Evolutionary conservation across 225 moss, liverwort and hornwort species (phyloP).

Genomic region (Asterella californica): DNA sequence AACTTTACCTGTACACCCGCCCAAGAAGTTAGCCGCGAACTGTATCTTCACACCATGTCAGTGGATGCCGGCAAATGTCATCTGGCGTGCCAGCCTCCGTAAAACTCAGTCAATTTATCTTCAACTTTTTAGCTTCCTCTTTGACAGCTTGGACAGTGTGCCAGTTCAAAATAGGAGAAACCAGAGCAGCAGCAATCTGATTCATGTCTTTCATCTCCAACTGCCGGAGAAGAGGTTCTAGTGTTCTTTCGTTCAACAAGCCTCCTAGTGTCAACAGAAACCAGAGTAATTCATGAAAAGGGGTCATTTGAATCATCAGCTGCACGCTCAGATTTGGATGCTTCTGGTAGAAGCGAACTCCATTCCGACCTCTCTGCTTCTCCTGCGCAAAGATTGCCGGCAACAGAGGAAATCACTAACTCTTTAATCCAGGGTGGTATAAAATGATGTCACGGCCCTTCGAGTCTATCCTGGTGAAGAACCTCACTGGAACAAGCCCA

Average conservation of each 20-base stretch:
- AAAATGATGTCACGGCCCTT: background rate
- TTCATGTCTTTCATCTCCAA: slow-evolving; percentile 50
- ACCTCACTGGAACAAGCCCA: background rate
- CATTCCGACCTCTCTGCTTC: slow-evolving; percentile 73
- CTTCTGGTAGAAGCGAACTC: slow-evolving; percentile 73
- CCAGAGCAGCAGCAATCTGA: slow-evolving; percentile 58
- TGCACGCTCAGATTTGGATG: slow-evolving; percentile 69
- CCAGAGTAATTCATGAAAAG: slow-evolving; percentile 70
- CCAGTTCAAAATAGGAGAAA: slow-evolving; percentile 75
- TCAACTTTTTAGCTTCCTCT: slow-evolving; percentile 56
- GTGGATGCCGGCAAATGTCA: background rate
- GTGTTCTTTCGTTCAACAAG: slow-evolving; percentile 53
- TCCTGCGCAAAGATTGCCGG: slow-evolving; percentile 46
- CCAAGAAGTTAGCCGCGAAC: background rate
- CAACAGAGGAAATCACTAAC: background rate
- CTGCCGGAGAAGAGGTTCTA: slow-evolving; percentile 49
- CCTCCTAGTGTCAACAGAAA: slow-evolving; percentile 71
- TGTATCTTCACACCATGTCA: background rate
- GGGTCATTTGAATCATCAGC: slow-evolving; percentile 80
- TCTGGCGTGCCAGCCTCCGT: background rate
- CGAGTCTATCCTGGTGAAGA: background rate
- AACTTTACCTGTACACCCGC: too few species aligned
- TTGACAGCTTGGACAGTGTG: slow-evolving; percentile 76
- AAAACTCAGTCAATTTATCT: slow-evolving; percentile 5
- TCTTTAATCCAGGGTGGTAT: background rate